A percentile compares a stretch with the other conserved stretches of the same genome.
These are phyloP conservation scores for Hypericum androsaemum DNA, from an alignment of 345 rosid species.

Conservation along the genomic window DNA sequence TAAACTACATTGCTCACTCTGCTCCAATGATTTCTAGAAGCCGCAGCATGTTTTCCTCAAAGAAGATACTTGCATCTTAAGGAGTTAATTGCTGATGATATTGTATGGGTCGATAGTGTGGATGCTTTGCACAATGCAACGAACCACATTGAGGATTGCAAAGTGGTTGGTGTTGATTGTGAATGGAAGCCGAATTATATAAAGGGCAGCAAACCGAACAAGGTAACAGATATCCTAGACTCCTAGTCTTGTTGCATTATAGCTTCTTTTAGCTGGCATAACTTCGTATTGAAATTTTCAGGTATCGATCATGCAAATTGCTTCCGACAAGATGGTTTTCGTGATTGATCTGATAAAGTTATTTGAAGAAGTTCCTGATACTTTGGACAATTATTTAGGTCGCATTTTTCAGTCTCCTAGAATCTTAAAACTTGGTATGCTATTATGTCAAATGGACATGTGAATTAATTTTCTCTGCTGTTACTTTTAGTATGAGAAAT, in stretches of 20 bases:
- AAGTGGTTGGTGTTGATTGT: conserved; percentile 78
- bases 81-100: conserved; percentile 53
- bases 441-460: no score
- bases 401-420: conserved; percentile 66
- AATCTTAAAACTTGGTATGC: conserved; percentile 75
- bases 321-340: conserved; percentile 59
- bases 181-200: conserved; percentile 93
- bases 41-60: conserved; percentile 29
- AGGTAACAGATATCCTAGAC: conserved; percentile 28
- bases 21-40: conserved; percentile 35
- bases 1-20: not conserved
- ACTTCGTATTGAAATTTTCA: conserved; percentile 17
- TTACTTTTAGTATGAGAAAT: no score
- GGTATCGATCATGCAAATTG: conserved; percentile 96
- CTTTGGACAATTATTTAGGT: conserved; percentile 53
- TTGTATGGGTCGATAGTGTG: conserved; percentile 73
- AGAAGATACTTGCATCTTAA: conserved; percentile 46
- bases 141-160: conserved; percentile 50
- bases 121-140: conserved; percentile 46
- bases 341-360: conserved; percentile 84
- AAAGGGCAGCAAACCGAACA: conserved; percentile 65
- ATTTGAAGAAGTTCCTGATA: conserved; percentile 48
- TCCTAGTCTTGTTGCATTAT: not conserved
- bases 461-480: no score
- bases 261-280: conserved; percentile 4